phyloP scores from a whole-genome alignment of 345 rosid genomes.

The Punica granatum region DNA sequence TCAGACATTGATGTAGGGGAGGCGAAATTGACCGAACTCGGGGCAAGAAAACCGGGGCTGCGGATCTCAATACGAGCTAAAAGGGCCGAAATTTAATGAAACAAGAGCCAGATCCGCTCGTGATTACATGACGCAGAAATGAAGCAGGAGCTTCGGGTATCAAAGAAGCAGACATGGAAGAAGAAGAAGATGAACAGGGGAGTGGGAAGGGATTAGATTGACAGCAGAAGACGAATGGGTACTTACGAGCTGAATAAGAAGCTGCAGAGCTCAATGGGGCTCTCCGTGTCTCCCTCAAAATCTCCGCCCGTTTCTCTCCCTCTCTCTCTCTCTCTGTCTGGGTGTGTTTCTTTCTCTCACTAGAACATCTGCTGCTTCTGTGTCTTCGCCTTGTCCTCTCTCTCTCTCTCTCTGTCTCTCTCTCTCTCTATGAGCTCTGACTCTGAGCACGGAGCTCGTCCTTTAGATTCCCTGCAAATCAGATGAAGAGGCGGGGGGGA shows the following conservation, averaged over 20 bases:
- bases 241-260: constrained; percentile 62
- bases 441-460: constrained; percentile 49
- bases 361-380: not conserved
- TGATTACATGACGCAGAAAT: not conserved
- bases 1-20: not conserved
- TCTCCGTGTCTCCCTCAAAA: constrained; percentile 15
- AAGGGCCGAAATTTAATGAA: not conserved
- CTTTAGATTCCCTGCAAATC: constrained; percentile 64
- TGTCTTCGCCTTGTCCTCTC: constrained; percentile 1
- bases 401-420: constrained; percentile 21
- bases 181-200: not conserved
- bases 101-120: not conserved
- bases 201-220: constrained; percentile 12
- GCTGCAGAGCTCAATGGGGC: too few species aligned
- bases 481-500: constrained; percentile 19
- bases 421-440: constrained; percentile 12
- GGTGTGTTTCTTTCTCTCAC: not conserved
- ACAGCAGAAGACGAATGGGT: constrained; percentile 16
- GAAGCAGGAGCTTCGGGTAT: not conserved
- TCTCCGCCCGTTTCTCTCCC: constrained; percentile 11
- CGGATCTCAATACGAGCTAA: not conserved
- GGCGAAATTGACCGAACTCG: not conserved
- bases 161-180: not conserved
- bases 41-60: not conserved
- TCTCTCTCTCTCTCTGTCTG: constrained; percentile 8